A percentile compares a stretch with the other conserved stretches of the same genome.
Evolutionary conservation across 495 filamentous ascomycete genomes (phyloP).

Genomic region (Neurospora sp.): DNA sequence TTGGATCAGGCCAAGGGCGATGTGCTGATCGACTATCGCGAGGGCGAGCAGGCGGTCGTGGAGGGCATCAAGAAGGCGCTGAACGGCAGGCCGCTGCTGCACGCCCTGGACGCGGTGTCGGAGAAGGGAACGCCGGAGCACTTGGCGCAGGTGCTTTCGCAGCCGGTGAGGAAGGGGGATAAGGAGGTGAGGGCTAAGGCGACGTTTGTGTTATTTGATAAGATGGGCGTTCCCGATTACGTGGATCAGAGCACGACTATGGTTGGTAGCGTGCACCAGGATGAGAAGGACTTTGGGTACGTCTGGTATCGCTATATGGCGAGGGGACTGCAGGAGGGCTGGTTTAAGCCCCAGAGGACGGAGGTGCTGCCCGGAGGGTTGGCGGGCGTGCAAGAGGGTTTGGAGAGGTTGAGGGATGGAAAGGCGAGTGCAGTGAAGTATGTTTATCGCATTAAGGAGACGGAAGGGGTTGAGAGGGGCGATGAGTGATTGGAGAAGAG

Average conservation of each 20-base stretch:
- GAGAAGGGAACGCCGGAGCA: conserved; percentile 41
- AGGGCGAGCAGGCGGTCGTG: conserved; percentile 45
- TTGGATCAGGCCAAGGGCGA: conserved; percentile 59
- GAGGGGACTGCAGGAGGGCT: conserved; percentile 42
- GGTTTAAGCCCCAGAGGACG: conserved; percentile 51
- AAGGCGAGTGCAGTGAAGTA: conserved; percentile 60
- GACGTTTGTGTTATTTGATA: conserved; percentile 42
- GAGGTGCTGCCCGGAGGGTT: conserved; percentile 53
- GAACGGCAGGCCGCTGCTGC: conserved; percentile 13
- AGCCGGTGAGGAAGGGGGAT: conserved; percentile 16
- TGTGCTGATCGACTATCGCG: conserved; percentile 59
- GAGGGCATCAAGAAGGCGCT: conserved; percentile 39
- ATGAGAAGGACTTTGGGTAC: conserved; percentile 46
- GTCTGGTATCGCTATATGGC: conserved; percentile 45
- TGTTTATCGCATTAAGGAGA: conserved; percentile 57
- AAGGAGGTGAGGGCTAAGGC: conserved; percentile 21
- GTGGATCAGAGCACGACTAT: conserved; percentile 24
- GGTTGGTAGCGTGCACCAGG: conserved; percentile 43
- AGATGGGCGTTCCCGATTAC: conserved; percentile 22
- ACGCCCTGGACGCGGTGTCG: conserved; percentile 52
- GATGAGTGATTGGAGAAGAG: background rate
- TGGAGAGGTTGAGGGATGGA: conserved; percentile 49
- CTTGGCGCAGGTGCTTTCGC: conserved; percentile 36
- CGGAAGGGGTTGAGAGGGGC: conserved; percentile 25
- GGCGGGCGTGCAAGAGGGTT: conserved; percentile 42